phyloP scores from a whole-genome alignment of 2,329 filamentous ascomycete genomes.

The Clonostachys byssicola region DNA sequence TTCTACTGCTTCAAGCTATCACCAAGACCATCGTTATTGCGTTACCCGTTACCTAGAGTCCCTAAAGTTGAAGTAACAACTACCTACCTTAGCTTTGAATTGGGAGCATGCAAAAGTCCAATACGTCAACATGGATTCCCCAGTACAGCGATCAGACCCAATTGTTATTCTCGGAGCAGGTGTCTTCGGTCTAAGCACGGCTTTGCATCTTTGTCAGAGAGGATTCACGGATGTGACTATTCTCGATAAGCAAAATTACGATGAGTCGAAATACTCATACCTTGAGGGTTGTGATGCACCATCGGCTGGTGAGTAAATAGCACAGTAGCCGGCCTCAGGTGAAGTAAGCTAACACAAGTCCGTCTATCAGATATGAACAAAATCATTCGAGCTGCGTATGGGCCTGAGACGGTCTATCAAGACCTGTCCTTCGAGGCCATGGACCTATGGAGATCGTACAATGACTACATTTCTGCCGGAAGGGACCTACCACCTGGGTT shows the following conservation, averaged over 20 bases:
- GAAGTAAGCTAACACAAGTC: not conserved
- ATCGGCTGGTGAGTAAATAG: slow-evolving; percentile 26
- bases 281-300: slow-evolving; percentile 34
- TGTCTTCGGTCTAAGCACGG: slow-evolving; percentile 29
- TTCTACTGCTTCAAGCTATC: no score
- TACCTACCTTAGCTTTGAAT: no score
- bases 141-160: slow-evolving; percentile 2
- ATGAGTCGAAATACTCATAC: slow-evolving; percentile 32
- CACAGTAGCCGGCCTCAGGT: not conserved
- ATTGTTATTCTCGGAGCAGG: slow-evolving; percentile 14
- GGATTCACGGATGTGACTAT: slow-evolving; percentile 43
- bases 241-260: slow-evolving; percentile 39
- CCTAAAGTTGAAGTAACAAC: no score
- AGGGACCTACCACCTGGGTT: slow-evolving; percentile 27
- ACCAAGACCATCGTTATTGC: no score
- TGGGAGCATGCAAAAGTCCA: no score
- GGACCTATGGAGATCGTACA: slow-evolving; percentile 37
- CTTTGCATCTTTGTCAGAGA: slow-evolving; percentile 19
- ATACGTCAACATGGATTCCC: not conserved
- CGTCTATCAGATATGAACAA: slow-evolving; percentile 25
- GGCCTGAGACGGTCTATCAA: slow-evolving; percentile 39
- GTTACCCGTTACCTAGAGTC: no score
- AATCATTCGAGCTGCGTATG: slow-evolving; percentile 29
- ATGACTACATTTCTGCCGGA: slow-evolving; percentile 25
- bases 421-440: slow-evolving; percentile 36